Evolutionary conservation across 345 rosid genomes (phyloP).

Genomic region (Hibiscus trionum): DNA sequence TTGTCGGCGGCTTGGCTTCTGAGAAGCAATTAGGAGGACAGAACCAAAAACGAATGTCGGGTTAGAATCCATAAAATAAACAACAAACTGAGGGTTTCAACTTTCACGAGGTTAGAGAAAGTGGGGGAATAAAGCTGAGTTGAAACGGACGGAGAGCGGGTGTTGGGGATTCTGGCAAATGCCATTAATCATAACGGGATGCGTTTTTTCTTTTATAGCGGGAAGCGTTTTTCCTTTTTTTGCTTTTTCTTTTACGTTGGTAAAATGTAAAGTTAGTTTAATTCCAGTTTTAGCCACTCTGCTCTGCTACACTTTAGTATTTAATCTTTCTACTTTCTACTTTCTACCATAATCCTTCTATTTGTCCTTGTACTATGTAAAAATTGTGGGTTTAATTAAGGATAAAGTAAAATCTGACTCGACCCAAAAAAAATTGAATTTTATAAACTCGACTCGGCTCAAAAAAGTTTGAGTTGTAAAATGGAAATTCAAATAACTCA

Average conservation of each 20-base stretch:
- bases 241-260: not conserved
- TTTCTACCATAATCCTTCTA: too few relatives aligned
- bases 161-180: conserved; percentile 5
- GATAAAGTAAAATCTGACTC: too few relatives aligned
- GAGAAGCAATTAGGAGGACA: not conserved
- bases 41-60: conserved; percentile 24
- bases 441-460: too few relatives aligned
- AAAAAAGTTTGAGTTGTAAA: too few relatives aligned
- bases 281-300: too few relatives aligned
- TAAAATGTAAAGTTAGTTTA: too few relatives aligned
- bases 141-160: conserved; percentile 1
- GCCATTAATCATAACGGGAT: conserved; percentile 6
- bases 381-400: too few relatives aligned
- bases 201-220: not conserved
- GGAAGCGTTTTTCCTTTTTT: conserved; percentile 11
- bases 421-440: too few relatives aligned
- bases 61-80: conserved; percentile 27
- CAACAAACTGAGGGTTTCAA: not conserved
- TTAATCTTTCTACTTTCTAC: too few relatives aligned
- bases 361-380: too few relatives aligned
- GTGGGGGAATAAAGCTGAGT: conserved; percentile 13
- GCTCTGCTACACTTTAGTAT: too few relatives aligned
- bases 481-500: too few relatives aligned
- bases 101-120: conserved; percentile 9
- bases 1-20: conserved; percentile 4